phyloP scores from a whole-genome alignment of 768 basidiomycete species.

The Favolaschia claudopus region DNA sequence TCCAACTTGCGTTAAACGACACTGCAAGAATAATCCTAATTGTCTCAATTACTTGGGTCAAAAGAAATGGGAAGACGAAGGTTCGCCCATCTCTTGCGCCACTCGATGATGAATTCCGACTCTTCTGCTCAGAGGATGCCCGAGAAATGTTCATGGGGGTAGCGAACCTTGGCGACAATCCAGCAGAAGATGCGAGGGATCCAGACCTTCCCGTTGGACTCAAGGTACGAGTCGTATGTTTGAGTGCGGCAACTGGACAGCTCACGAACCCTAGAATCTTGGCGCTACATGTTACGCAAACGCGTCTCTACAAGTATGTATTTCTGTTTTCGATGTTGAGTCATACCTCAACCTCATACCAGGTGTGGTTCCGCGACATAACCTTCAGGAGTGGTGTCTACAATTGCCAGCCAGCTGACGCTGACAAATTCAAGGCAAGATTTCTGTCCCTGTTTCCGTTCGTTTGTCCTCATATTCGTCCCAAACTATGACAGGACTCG shows the following conservation, averaged over 20 bases:
- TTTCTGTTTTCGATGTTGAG: neutral
- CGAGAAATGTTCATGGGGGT: slow-evolving; percentile 59
- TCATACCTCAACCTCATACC: slow-evolving; percentile 1
- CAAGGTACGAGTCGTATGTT: slow-evolving; percentile 54
- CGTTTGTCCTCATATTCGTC: slow-evolving; percentile 4
- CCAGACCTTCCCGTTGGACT: slow-evolving; percentile 75
- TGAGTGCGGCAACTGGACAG: neutral
- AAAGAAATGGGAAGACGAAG: slow-evolving; percentile 79
- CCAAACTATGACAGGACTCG: slow-evolving; percentile 59
- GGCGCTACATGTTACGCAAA: slow-evolving; percentile 98
- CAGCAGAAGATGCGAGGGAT: slow-evolving; percentile 56
- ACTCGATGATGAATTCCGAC: slow-evolving; percentile 19
- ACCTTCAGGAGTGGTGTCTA: slow-evolving; percentile 87
- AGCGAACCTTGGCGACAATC: slow-evolving; percentile 62
- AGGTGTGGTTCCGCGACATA: slow-evolving; percentile 94
- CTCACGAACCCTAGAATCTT: slow-evolving; percentile 68
- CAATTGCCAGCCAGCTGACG: slow-evolving; percentile 67
- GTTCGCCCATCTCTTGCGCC: slow-evolving; percentile 43
- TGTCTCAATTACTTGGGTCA: slow-evolving; percentile 92
- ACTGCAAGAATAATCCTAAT: slow-evolving; percentile 79
- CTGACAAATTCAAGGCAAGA: slow-evolving; percentile 49
- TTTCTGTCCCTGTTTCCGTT: neutral
- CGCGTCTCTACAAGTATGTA: slow-evolving; percentile 84
- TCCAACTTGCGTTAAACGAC: slow-evolving; percentile 61
- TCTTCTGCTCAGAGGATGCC: slow-evolving; percentile 51